Conservation (phyloP, 228 moss, liverwort and hornwort species). For the Sphagnum fallax region DNA sequence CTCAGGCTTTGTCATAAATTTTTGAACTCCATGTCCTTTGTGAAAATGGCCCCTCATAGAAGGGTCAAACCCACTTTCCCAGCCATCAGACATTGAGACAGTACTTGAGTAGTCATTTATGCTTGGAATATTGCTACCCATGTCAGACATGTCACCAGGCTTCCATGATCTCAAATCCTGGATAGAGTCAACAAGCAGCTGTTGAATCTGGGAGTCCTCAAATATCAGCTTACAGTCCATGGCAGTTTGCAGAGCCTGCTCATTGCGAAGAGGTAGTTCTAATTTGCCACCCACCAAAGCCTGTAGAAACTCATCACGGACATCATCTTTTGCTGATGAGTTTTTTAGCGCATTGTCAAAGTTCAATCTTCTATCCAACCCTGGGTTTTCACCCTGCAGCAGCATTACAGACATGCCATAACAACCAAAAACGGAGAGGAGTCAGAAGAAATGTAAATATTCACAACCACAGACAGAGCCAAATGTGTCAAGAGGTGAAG, state of each 20-base stretch:
- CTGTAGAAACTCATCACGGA: conserved; percentile 14
- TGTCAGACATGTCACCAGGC: conserved; percentile 5
- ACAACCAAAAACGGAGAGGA: neutral
- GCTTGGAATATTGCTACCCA: conserved; percentile 8
- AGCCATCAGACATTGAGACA: conserved; percentile 5
- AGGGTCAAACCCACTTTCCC: conserved; percentile 4
- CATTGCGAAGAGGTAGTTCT: neutral
- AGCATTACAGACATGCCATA: neutral
- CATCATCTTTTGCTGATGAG: conserved; percentile 7
- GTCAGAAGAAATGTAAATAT: neutral
- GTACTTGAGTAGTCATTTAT: conserved; percentile 2
- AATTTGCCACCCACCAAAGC: conserved; percentile 5
- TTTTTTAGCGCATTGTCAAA: neutral
- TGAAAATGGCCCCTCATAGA: neutral
- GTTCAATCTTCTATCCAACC: conserved; percentile 1
- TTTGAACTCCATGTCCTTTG: neutral
- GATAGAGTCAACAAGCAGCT: conserved; percentile 4
- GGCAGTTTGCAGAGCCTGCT: neutral
- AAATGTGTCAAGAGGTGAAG: too few species aligned
- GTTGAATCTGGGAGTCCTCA: conserved; percentile 8
- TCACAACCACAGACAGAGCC: too few species aligned
- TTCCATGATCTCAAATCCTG: conserved; percentile 5
- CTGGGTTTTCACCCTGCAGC: neutral
- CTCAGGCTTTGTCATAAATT: neutral
- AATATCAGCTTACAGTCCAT: conserved; percentile 2